Base-by-base conservation (phyloP, 306 rosid species). In the Prosopis cineraria region DNA sequence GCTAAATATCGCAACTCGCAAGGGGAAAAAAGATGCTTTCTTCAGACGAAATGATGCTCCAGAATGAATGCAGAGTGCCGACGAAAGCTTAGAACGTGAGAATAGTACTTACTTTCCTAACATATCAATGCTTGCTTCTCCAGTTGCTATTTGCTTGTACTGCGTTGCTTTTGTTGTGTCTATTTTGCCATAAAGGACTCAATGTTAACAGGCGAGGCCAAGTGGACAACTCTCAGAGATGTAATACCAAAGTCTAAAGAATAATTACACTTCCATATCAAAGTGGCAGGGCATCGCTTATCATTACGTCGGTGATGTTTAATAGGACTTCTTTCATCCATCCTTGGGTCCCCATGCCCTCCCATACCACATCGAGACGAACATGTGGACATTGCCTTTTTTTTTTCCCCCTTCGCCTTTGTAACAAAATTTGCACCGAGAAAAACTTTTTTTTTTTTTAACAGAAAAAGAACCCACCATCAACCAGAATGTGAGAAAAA, bases 251-350 rank as follows among this genome's bases (percentile, higher is more conserved):
- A 56, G 74, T 72, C 66, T 55, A 50, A 40, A 50, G 77, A 77
- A 84, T 73, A 77, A 68, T 81, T 63, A 33, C 70, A 63, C 36
- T 70, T 80, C 77, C 63, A 59, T 84, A 73, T 69, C 74, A 43
- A 78, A 78, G 78, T 78, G 80, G 53, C 79, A 79, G 81, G 41
- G 78, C 66, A 50, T 33, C 12, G 36, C 80, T 29, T 48, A 70
- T 79, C 75, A 82, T 85, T 78, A 78, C 80, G 79, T 73, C 64
- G 25, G 83, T 78, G 71, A 87, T 78, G 89, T 70, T 65, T 73
- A 60, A 22, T 66, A 45, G 81, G 75, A 82, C 68, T 79, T 82
- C 11, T 81, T 72, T 77, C 83, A 68, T 65, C 27, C 81, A 82
- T 33, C 19, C 70, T 68, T 22, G 19, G 20, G 74, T 74, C 56